Base-by-base conservation (phyloP, 2,329 filamentous ascomycete genomes). In the Fusarium newnesense region DNA sequence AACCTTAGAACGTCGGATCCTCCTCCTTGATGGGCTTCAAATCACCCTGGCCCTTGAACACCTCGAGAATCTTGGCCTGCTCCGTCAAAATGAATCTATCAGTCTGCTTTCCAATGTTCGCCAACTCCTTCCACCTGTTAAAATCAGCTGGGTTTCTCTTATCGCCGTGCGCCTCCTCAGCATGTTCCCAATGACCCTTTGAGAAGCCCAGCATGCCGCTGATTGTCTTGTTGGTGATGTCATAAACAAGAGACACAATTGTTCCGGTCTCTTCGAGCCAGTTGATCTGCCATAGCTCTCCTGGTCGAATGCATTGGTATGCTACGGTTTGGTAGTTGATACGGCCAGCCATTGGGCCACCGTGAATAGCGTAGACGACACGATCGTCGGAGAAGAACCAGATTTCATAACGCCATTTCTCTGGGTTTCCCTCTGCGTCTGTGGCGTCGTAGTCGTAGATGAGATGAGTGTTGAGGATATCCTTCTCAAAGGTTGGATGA, bases 181-280 rank as follows among this genome's bases (percentile, higher is more conserved):
- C 77, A 30, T 86, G 75, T 70, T 88, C 85, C 89, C 88, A 90
- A 69, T 90, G 88, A 0, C 86, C 87, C 74, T 86, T 85, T 0
- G 85, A 88, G 69, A 90, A 90, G 0, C 81, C 85, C 10, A 90
- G 75, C 72, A 90, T 73, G 0, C 87, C 88, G 1, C 85, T 87
- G 47, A 90, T 84, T 28, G 79, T 85, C 60, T 82, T 79, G 11
- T 83, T 78, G 1, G 80, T 75, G 43, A 90, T 89, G 66, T 90
- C 88, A 71, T 87, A 90, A 3, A 90, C 87, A 0, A 88, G 77
- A 4, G 86, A 89, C 60, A 85, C 85, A 3, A 90, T 83, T 0
- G 87, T 90, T 0, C 88, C 88, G 1, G 88, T 90, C 78, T 90
- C 88, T 65, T 90, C 87, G 3, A 90, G 83, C 88, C 88, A 90